Evolutionary conservation across 768 basidiomycete species (phyloP).

Genomic region (Trichaptum fuscoviolaceum): DNA sequence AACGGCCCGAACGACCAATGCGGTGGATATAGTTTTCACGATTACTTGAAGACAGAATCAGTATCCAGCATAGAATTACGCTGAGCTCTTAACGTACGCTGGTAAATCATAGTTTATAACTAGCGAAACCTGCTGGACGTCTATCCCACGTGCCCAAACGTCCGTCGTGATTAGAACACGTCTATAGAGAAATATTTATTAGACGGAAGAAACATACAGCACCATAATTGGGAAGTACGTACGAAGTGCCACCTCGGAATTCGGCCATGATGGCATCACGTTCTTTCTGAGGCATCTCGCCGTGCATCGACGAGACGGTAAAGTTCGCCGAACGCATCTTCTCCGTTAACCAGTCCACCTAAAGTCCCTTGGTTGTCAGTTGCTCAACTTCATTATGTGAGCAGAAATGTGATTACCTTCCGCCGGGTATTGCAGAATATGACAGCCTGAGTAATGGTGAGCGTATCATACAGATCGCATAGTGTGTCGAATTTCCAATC

Average conservation of each 20-base stretch:
- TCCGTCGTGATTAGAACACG: conserved; percentile 95
- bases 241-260: conserved; percentile 91
- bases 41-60: conserved; percentile 45
- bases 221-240: conserved; percentile 27
- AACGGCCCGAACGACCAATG: conserved; percentile 97
- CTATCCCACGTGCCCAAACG: conserved; percentile 97
- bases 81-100: conserved; percentile 51
- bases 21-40: conserved; percentile 99
- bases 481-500: conserved; percentile 99
- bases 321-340: conserved; percentile 99
- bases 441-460: conserved; percentile 98
- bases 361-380: conserved; percentile 2
- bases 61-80: conserved; percentile 6
- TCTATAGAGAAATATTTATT: conserved; percentile 35
- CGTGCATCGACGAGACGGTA: conserved; percentile 94
- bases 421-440: conserved; percentile 98
- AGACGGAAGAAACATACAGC: not conserved
- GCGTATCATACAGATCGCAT: conserved; percentile 95
- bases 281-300: conserved; percentile 95
- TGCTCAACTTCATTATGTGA: not conserved
- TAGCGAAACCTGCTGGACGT: conserved; percentile 95
- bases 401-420: conserved; percentile 55
- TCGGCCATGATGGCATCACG: conserved; percentile 96
- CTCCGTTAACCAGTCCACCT: conserved; percentile 98
- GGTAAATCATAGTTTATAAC: conserved; percentile 98